phyloP scores from a whole-genome alignment of 257 asterid species.

The Scutellaria barbata region DNA sequence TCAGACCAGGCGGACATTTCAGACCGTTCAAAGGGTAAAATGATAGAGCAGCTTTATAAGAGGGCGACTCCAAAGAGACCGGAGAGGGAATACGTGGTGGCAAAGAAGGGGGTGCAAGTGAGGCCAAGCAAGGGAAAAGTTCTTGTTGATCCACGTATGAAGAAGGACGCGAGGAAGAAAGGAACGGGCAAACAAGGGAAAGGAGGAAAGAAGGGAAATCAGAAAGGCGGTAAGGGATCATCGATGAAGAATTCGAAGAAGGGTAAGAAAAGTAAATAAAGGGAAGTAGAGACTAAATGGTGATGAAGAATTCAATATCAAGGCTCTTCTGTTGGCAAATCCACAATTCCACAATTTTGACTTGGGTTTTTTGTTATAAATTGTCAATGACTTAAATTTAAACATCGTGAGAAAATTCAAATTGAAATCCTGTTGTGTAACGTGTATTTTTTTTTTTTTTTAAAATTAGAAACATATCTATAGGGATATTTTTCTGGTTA shows the following conservation, averaged over 20 bases:
- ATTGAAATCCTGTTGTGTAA: too few relatives aligned
- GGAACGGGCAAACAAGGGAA: conserved; percentile 59
- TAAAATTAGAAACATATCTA: too few relatives aligned
- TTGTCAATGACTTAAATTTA: neutral
- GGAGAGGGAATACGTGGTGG: conserved; percentile 82
- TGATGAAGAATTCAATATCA: too few relatives aligned
- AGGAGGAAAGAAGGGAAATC: conserved; percentile 69
- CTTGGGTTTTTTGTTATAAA: neutral
- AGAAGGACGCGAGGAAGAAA: conserved; percentile 68
- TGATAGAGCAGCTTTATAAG: conserved; percentile 82
- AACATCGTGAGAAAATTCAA: too few relatives aligned
- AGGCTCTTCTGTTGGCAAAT: neutral
- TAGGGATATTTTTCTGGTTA: too few relatives aligned
- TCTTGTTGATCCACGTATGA: conserved; percentile 88
- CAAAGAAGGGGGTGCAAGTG: conserved; percentile 95
- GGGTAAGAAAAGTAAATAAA: conserved; percentile 34
- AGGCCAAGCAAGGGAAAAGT: conserved; percentile 84
- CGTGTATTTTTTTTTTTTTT: too few relatives aligned
- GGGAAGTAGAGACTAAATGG: conserved; percentile 20
- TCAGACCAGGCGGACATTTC: conserved; percentile 79
- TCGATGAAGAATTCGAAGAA: conserved; percentile 32
- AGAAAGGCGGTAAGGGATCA: conserved; percentile 55
- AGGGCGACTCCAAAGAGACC: conserved; percentile 68
- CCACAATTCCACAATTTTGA: neutral
- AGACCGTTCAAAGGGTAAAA: conserved; percentile 80